phyloP scores from a whole-genome alignment of 805 yeast species.

The Candida germanica region DNA sequence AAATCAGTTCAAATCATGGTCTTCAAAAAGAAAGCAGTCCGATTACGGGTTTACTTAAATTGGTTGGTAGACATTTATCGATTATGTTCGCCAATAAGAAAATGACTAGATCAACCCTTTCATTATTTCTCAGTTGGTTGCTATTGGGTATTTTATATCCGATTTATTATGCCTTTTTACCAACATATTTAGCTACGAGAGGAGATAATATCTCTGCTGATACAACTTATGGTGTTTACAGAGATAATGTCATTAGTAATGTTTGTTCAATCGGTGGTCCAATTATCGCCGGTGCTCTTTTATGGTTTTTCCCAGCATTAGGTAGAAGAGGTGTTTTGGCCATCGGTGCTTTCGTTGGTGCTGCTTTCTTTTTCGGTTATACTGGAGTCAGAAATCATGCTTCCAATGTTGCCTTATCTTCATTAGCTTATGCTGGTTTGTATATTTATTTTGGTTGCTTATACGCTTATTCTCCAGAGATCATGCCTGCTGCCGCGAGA shows the following conservation, averaged over 20 bases:
- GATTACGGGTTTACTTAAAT: slow-evolving; percentile 18
- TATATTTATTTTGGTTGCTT: slow-evolving; percentile 36
- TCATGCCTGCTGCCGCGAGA: slow-evolving; percentile 33
- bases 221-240: slow-evolving; percentile 38
- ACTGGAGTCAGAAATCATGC: slow-evolving; percentile 54
- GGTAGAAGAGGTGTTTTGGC: slow-evolving; percentile 59
- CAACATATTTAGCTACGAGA: slow-evolving; percentile 48
- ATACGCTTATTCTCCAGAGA: slow-evolving; percentile 36
- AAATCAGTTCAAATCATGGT: slow-evolving; percentile 19
- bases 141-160: slow-evolving; percentile 56
- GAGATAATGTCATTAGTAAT: slow-evolving; percentile 48
- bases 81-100: slow-evolving; percentile 43
- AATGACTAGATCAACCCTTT: slow-evolving; percentile 39
- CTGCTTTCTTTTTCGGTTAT: slow-evolving; percentile 60
- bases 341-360: slow-evolving; percentile 50
- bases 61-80: slow-evolving; percentile 33
- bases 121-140: slow-evolving; percentile 48
- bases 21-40: slow-evolving; percentile 18
- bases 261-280: slow-evolving; percentile 53
- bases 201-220: slow-evolving; percentile 47
- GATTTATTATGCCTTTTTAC: slow-evolving; percentile 51
- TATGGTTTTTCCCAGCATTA: slow-evolving; percentile 25
- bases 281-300: slow-evolving; percentile 43
- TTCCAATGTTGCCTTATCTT: slow-evolving; percentile 38
- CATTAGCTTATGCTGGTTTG: slow-evolving; percentile 44